Percentiles rank a stretch among this genome's conserved stretches.
Conservation (phyloP, 106 monocot genomes). For the Dendrobium catenatum region DNA sequence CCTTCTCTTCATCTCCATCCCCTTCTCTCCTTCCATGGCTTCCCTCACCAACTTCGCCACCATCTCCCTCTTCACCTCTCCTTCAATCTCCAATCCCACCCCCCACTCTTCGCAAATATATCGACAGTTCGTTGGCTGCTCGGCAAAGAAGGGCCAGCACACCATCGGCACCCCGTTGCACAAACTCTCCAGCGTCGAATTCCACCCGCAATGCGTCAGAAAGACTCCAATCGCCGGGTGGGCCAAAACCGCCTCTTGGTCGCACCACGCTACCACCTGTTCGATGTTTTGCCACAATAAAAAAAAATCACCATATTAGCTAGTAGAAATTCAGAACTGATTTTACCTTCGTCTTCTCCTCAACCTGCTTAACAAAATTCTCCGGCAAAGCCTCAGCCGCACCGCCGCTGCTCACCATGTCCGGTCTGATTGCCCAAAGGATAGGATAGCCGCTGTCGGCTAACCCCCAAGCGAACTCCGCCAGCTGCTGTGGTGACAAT, state of each 20-base stretch:
- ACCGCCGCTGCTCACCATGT: conserved; percentile 13
- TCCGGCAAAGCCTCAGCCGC: conserved; percentile 1
- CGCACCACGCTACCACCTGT: conserved; percentile 20
- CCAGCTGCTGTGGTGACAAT: conserved; percentile 18
- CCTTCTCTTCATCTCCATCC: conserved; percentile 11
- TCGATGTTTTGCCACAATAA: neutral
- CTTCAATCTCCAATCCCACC: conserved; percentile 11
- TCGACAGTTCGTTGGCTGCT: conserved; percentile 11
- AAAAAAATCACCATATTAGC: neutral
- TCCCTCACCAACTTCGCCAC: conserved; percentile 4
- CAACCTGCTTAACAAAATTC: conserved; percentile 11
- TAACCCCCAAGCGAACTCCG: conserved; percentile 31
- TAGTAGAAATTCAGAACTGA: neutral
- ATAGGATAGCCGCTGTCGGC: conserved; percentile 12
- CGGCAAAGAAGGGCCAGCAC: conserved; percentile 29
- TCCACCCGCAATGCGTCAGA: conserved; percentile 30
- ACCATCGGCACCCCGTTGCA: conserved; percentile 21
- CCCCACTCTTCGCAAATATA: conserved; percentile 10
- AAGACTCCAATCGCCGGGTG: conserved; percentile 25
- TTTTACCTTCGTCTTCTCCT: neutral
- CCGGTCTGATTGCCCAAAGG: conserved; percentile 21
- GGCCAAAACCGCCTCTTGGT: conserved; percentile 22
- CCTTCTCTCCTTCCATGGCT: conserved; percentile 3
- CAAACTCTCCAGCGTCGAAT: conserved; percentile 25
- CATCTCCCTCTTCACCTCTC: conserved; percentile 7